Evolutionary conservation across 1,284 basidiomycete genomes (phyloP), one percentile per base, ranked within the genome.

Genomic region (Tranzscheliella williamsii): DNA sequence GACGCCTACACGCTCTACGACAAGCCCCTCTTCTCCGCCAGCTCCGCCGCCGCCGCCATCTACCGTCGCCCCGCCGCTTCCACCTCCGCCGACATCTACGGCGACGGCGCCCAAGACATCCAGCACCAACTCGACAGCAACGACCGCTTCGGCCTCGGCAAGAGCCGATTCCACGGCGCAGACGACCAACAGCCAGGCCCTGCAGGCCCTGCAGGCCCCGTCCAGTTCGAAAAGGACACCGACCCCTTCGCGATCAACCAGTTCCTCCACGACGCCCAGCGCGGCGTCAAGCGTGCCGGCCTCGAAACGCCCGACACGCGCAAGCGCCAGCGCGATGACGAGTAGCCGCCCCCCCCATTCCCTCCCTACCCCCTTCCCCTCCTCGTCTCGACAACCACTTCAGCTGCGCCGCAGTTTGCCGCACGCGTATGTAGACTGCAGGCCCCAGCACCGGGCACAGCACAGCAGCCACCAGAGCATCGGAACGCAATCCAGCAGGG

Each of bases 181-280:
- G 82, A 82, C 42, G 87, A 90, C 29, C 88, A 90, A 75, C 89
- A n/a, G 1, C 40, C 26, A 4, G 30, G 24, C 90, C 73, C 82
- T 88, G 15, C 37, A 12, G 22, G 23, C 13, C 23, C 20, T 16
- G 37, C 46, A n/a, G 55, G 95, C 0, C 95, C 95, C n/a, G 95
- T 99, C 24, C 91, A 96, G 77, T 99, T 99, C 74, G 95, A 98
- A 81, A 96, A 96, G 82, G 95, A 98, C 73, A 86, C 87, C 1
- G 95, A 98, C 82, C 92, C 96, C n/a, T 99, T 99, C 76, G 93
- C 94, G 63, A 84, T 98, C 66, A 90, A 95, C 79, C 87, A 95
- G 78, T 98, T 98, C 82, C 84, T 98, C 81, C 90, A 96, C 75
- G 91, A 93, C 75, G 95, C 94, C 35, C 8, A 33, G 12, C 86